Conservation (phyloP, 108 stramenopile species). For the Nitzschia inconspicua region DNA sequence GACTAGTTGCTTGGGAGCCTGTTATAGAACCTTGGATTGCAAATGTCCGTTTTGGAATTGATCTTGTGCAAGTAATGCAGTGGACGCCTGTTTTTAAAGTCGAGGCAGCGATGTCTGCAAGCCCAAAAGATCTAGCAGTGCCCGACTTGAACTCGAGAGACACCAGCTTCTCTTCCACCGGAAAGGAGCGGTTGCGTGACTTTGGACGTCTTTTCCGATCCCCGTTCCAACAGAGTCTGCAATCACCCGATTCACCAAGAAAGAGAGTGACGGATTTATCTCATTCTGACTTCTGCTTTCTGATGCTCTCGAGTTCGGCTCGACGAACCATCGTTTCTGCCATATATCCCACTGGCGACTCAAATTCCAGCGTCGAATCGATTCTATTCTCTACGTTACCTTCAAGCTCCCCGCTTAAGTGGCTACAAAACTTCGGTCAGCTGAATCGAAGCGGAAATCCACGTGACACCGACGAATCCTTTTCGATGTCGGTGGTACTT, state of each 20-base stretch:
- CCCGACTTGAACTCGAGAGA: not conserved
- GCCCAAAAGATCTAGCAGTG: not conserved
- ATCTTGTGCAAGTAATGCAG: constrained; percentile 18
- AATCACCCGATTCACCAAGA: constrained; percentile 12
- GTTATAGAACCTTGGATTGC: constrained; percentile 75
- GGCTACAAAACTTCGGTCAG: constrained; percentile 38
- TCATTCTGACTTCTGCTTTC: constrained; percentile 35
- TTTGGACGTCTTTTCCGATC: constrained; percentile 32
- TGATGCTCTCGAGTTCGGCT: constrained; percentile 29
- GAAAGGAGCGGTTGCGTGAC: constrained; percentile 30
- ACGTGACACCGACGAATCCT: constrained; percentile 1
- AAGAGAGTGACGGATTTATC: constrained; percentile 12
- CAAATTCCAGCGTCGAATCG: constrained; percentile 10
- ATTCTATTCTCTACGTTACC: constrained; percentile 19
- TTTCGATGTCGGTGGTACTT: constrained; percentile 12
- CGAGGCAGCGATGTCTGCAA: constrained; percentile 1
- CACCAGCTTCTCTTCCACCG: constrained; percentile 3
- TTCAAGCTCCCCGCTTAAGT: constrained; percentile 15
- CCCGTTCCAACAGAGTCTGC: constrained; percentile 18
- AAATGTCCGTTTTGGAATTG: constrained; percentile 21
- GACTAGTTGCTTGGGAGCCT: constrained; percentile 79
- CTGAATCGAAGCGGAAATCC: constrained; percentile 4
- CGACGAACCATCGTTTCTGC: constrained; percentile 17
- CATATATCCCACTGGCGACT: constrained; percentile 14
- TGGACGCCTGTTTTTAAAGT: constrained; percentile 1